Conservation (phyloP, 2,329 filamentous ascomycete genomes). For the Xylariaceae sp. region DNA sequence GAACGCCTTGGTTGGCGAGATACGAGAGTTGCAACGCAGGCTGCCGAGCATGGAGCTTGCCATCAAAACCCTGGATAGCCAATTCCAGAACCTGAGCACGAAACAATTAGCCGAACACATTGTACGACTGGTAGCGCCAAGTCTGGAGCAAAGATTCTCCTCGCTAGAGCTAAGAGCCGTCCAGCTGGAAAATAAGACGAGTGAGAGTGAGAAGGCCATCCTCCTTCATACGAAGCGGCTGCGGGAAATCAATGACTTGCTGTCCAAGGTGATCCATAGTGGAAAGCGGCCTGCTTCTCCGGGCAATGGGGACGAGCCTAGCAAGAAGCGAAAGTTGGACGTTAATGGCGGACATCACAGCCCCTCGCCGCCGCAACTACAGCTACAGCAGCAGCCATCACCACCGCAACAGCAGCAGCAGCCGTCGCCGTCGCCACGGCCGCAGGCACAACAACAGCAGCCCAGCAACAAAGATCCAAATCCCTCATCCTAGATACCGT, state of each 20-base stretch:
- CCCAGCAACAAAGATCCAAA: background rate
- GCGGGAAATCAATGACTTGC: background rate
- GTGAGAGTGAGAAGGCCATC: background rate
- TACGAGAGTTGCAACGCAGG: constrained; percentile 28
- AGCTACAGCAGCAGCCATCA: background rate
- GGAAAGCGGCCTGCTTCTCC: constrained; percentile 15
- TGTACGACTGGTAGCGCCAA: constrained; percentile 30
- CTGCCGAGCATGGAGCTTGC: constrained; percentile 34
- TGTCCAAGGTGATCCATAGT: background rate
- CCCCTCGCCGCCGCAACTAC: background rate
- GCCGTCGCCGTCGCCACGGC: background rate
- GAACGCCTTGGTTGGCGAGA: constrained; percentile 1
- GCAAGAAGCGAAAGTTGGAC: constrained; percentile 17
- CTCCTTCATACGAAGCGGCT: background rate
- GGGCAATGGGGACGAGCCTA: constrained; percentile 5
- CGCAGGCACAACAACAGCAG: constrained; percentile 1
- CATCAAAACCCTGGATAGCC: constrained; percentile 38
- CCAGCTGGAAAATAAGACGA: constrained; percentile 4
- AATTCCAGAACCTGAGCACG: constrained; percentile 46
- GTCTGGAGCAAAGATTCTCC: constrained; percentile 10
- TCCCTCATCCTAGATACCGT: background rate
- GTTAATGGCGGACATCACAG: constrained; percentile 18
- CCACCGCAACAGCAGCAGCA: background rate
- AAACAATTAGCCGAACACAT: constrained; percentile 39
- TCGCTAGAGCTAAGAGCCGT: constrained; percentile 3